Evolutionary conservation across 768 basidiomycete genomes (phyloP).

Genomic region (Auricularia sp.): DNA sequence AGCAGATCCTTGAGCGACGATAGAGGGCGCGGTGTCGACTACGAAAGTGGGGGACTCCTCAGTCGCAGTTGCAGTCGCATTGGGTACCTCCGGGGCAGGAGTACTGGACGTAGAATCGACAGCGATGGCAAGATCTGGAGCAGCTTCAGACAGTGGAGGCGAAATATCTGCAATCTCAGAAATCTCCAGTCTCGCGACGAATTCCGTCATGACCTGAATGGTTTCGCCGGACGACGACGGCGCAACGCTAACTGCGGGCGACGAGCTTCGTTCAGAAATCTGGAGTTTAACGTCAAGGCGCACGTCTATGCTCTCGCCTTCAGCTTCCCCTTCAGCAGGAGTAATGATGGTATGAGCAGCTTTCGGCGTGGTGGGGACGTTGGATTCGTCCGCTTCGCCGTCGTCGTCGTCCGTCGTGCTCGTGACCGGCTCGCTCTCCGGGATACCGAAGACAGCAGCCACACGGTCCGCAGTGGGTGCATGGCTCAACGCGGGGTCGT

Average conservation of each 20-base stretch:
- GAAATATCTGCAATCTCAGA: too few species aligned
- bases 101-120: too few species aligned
- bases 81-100: conserved; percentile 2
- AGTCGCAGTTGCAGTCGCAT: conserved; percentile 11
- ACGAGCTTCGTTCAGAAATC: background rate
- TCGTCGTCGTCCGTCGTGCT: conserved; percentile 13
- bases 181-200: too few species aligned
- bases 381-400: conserved; percentile 20
- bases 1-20: background rate
- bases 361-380: conserved; percentile 32
- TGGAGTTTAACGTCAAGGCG: background rate
- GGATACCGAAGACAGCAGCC: conserved; percentile 44
- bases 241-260: too few species aligned
- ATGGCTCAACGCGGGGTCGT: conserved; percentile 40
- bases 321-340: conserved; percentile 30
- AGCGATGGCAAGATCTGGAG: too few species aligned
- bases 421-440: conserved; percentile 12
- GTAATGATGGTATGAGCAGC: conserved; percentile 32
- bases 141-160: too few species aligned
- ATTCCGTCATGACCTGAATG: too few species aligned
- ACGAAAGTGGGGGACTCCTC: conserved; percentile 22
- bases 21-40: conserved; percentile 33
- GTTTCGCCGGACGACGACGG: too few species aligned
- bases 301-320: conserved; percentile 16
- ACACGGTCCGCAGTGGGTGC: conserved; percentile 65